Conservation (phyloP, 2,329 filamentous ascomycete genomes). For the Apiospora pterosperma region DNA sequence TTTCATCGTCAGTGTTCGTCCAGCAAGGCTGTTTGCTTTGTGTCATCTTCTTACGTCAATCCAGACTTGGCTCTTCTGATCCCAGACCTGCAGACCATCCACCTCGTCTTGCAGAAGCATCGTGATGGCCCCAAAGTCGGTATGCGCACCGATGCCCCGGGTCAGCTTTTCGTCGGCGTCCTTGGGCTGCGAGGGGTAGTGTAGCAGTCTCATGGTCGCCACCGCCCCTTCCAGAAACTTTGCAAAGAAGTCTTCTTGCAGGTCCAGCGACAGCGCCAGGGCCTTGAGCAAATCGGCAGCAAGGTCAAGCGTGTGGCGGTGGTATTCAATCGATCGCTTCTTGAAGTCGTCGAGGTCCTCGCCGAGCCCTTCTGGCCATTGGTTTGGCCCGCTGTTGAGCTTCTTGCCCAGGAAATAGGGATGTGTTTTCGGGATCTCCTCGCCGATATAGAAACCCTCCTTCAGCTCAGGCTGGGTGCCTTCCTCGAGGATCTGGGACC, state of each 20-base stretch:
- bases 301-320: conserved; percentile 34
- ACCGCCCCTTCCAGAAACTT: conserved; percentile 41
- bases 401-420: conserved; percentile 39
- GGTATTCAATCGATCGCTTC: conserved; percentile 36
- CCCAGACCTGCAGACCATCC: conserved; percentile 49
- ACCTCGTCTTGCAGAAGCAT: conserved; percentile 49
- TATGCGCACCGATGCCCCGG: conserved; percentile 45
- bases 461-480: conserved; percentile 15
- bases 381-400: conserved; percentile 37
- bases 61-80: conserved; percentile 38
- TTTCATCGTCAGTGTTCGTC: neutral
- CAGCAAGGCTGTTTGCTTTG: neutral
- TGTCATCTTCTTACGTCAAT: conserved; percentile 28
- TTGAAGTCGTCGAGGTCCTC: conserved; percentile 29
- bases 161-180: conserved; percentile 30
- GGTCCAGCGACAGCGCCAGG: conserved; percentile 38
- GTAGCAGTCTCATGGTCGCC: conserved; percentile 42
- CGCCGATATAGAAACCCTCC: conserved; percentile 35
- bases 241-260: conserved; percentile 38
- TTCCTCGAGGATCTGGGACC: conserved; percentile 12
- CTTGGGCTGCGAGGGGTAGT: conserved; percentile 42
- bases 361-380: conserved; percentile 37
- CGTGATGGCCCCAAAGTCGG: conserved; percentile 55
- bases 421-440: conserved; percentile 37
- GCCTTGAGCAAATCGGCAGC: conserved; percentile 37